Conservation (phyloP, 352 stramenopile species). For the Halophytophthora batemanensis region DNA sequence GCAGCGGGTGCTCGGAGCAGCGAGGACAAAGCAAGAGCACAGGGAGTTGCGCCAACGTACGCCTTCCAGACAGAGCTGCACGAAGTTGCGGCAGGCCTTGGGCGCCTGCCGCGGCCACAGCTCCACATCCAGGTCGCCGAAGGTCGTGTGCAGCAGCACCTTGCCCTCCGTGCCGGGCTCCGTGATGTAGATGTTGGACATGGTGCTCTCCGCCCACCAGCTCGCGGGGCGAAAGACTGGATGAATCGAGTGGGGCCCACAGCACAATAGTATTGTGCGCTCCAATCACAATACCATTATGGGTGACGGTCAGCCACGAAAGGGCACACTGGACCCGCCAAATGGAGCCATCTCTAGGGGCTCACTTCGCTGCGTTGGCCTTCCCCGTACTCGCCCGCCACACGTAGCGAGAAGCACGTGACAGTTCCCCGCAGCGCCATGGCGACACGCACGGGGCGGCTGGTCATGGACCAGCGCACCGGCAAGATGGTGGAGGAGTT, state of each 20-base stretch:
- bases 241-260: no score
- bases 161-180: conserved; percentile 95
- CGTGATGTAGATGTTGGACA: conserved; percentile 97
- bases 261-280: no score
- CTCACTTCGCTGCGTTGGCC: no score
- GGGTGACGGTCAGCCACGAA: no score
- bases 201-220: conserved; percentile 38
- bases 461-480: conserved; percentile 49
- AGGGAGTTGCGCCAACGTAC: conserved; percentile 23
- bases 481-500: conserved; percentile 67
- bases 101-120: conserved; percentile 97
- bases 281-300: no score
- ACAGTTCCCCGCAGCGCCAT: conserved; percentile 15
- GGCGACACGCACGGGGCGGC: conserved; percentile 51
- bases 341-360: no score
- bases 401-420: no score
- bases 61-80: conserved; percentile 89
- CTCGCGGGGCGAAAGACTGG: no score
- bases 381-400: no score
- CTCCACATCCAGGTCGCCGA: conserved; percentile 97
- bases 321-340: no score
- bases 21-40: conserved; percentile 1
- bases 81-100: conserved; percentile 91
- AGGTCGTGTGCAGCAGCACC: conserved; percentile 95
- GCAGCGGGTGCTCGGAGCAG: no score